These are phyloP conservation scores for Rhizopus delemar DNA, from an alignment of 371 early-diverging fungal species.

Conservation along the genomic window DNA sequence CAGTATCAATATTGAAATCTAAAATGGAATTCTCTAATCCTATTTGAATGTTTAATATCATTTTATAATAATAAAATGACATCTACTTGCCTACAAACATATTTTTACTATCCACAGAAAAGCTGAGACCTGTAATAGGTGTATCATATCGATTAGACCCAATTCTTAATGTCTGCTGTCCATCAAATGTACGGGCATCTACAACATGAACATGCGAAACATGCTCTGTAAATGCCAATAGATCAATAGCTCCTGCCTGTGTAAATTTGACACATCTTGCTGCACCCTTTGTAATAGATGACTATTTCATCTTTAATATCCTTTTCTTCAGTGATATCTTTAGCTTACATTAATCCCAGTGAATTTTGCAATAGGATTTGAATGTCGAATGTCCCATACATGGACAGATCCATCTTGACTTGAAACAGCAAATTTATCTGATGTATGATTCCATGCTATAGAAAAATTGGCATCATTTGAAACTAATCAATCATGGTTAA, in stretches of 20 bases:
- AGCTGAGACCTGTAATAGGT: slow-evolving; percentile 79
- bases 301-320: slow-evolving; percentile 17
- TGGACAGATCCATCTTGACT: slow-evolving; percentile 85
- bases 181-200: slow-evolving; percentile 83
- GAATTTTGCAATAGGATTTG: slow-evolving; percentile 45
- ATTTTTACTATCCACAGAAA: slow-evolving; percentile 75
- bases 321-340: slow-evolving; percentile 1
- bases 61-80: not conserved
- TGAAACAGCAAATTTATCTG: slow-evolving; percentile 75
- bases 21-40: slow-evolving; percentile 58
- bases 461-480: slow-evolving; percentile 41
- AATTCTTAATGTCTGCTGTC: slow-evolving; percentile 65
- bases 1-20: slow-evolving; percentile 60
- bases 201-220: slow-evolving; percentile 82
- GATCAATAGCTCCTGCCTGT: slow-evolving; percentile 76
- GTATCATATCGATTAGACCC: slow-evolving; percentile 61
- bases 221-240: slow-evolving; percentile 85
- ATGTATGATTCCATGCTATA: slow-evolving; percentile 69
- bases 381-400: slow-evolving; percentile 65
- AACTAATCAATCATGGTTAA: slow-evolving; percentile 10
- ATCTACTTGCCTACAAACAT: slow-evolving; percentile 74
- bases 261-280: slow-evolving; percentile 85
- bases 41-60: slow-evolving; percentile 6
- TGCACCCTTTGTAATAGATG: slow-evolving; percentile 76
- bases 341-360: slow-evolving; percentile 43